Evolutionary conservation across 371 early-diverging fungal genomes (phyloP), one percentile per base, ranked within the genome.

Genomic region (Syncephalastrum racemosum): DNA sequence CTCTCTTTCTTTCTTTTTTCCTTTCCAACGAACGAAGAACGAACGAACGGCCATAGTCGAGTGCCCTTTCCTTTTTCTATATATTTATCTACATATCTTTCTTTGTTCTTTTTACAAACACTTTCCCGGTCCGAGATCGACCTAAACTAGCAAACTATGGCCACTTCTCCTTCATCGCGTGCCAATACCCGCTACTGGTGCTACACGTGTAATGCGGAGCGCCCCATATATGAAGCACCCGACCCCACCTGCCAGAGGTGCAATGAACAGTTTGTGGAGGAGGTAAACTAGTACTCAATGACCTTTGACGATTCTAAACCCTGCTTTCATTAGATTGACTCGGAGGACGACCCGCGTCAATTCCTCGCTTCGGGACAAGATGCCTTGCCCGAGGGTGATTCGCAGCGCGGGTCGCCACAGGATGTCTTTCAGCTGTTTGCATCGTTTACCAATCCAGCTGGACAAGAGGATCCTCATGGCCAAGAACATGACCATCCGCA

Each of bases 191-290:
- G 71, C 39, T 74, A 74, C 42, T 79, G 70, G 69, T 79, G 80
- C 54, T 72, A 79, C 56, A 42, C 59, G 4, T 79, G 80, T 50
- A 64, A 59, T 50, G 56, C 61, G 4, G 77, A 79, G 60, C 71
- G 72, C 1, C 65, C 62, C 14, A 73, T 74, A 42, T 71, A 76
- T 36, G 70, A 76, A 73, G 80, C 75, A 3, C 80, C 80, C 4
- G 79, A 83, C 55, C 86, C 83, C 4, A 79, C 84, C 46, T 87
- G 88, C 60, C 85, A 85, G 45, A 56, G 46, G n/a, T 87, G 86
- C 58, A 76, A 82, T 58, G 75, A 73, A 27, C 83, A 84, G 43
- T 87, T 87, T 67, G 82, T 85, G 15, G 84, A 87, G 71, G 77
- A 84, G 71, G 88, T 85, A 68, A 58, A 50, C 43, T n/a, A 15